A percentile compares a stretch with the other conserved stretches of the same genome.
These are phyloP conservation scores for Gossypium longicalyx DNA, from an alignment of 345 rosid genomes.

Conservation along the genomic window DNA sequence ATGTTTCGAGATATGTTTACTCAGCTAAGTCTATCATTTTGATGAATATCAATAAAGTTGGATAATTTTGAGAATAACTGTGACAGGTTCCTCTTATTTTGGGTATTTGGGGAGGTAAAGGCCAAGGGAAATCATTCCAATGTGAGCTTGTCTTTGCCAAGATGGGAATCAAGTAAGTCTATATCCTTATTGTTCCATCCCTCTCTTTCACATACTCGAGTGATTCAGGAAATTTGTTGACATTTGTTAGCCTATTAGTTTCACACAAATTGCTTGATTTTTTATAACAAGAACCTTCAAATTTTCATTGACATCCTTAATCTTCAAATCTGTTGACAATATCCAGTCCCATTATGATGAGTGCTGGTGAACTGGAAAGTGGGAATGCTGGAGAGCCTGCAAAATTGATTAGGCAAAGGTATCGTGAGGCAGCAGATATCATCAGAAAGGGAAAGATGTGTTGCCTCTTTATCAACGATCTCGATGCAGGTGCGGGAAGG, in stretches of 20 bases:
- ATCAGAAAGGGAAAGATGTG: constrained; percentile 97
- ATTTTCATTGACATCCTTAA: background rate
- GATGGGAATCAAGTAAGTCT: constrained; percentile 90
- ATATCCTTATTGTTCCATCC: background rate
- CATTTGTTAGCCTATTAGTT: background rate
- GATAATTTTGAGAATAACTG: background rate
- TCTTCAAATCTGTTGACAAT: background rate
- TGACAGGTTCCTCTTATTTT: constrained; percentile 82
- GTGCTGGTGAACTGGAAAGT: constrained; percentile 98
- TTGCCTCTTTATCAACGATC: constrained; percentile 92
- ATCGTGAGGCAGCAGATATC: constrained; percentile 90
- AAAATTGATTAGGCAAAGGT: constrained; percentile 89
- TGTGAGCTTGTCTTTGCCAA: constrained; percentile 96
- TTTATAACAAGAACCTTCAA: background rate
- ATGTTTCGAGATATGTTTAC: background rate
- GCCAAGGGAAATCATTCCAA: constrained; percentile 97
- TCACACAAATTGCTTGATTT: background rate
- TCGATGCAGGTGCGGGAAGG: constrained; percentile 94
- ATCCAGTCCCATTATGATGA: constrained; percentile 95
- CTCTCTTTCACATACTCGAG: background rate
- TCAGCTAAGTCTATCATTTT: background rate
- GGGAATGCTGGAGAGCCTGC: constrained; percentile 97
- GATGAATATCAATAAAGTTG: background rate
- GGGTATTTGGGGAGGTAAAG: constrained; percentile 99
- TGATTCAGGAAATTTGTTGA: background rate